Conservation (phyloP, 2,329 filamentous ascomycete genomes). For the Corynespora cassiicola region DNA sequence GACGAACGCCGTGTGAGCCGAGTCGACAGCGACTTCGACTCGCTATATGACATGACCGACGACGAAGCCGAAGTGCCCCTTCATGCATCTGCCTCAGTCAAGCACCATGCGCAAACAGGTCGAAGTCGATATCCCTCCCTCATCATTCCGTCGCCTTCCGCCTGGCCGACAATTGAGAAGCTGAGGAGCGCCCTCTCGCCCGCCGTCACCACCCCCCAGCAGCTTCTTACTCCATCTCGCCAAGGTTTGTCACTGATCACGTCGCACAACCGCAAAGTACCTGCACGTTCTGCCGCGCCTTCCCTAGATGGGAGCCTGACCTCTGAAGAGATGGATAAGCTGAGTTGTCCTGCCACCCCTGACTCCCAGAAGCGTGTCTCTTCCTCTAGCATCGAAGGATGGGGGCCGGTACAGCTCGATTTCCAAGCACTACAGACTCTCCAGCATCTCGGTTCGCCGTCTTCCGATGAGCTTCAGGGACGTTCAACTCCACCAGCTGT, state of each 20-base stretch:
- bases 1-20: conserved; percentile 70
- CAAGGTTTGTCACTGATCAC: conserved; percentile 75
- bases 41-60: conserved; percentile 86
- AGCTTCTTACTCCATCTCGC: conserved; percentile 77
- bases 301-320: conserved; percentile 88
- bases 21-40: conserved; percentile 78
- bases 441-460: conserved; percentile 65
- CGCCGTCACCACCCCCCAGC: conserved; percentile 53
- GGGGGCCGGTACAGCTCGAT: conserved; percentile 70
- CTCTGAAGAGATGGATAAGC: conserved; percentile 83
- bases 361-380: conserved; percentile 54
- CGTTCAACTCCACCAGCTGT: conserved; percentile 37
- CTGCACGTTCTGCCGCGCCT: conserved; percentile 79
- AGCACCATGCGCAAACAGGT: conserved; percentile 45
- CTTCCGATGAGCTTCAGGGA: conserved; percentile 19
- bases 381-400: conserved; percentile 64
- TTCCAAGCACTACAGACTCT: conserved; percentile 81
- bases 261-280: conserved; percentile 64
- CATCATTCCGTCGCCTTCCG: conserved; percentile 63
- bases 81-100: conserved; percentile 60
- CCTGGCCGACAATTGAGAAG: conserved; percentile 64
- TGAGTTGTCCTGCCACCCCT: conserved; percentile 86
- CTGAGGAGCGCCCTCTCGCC: conserved; percentile 63
- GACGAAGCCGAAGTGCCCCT: conserved; percentile 67
- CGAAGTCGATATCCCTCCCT: conserved; percentile 63